A percentile compares a stretch with the other conserved stretches of the same genome.
These are phyloP conservation scores for Tephrocybe sp. DNA, from an alignment of 768 basidiomycete species.

Conservation along the genomic window DNA sequence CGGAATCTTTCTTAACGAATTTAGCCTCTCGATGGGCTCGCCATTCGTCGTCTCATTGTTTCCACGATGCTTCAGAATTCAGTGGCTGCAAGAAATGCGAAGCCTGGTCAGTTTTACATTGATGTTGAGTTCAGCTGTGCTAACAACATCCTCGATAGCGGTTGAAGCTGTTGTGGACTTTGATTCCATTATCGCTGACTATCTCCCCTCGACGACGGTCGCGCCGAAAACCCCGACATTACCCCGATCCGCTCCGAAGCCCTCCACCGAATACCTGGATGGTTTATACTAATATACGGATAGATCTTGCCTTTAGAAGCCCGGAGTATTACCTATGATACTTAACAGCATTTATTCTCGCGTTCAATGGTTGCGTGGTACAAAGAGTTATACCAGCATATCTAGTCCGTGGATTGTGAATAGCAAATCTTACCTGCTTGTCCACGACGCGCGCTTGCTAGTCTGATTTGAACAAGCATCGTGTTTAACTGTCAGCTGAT, in stretches of 20 bases:
- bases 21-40: conserved; percentile 61
- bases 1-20: background rate
- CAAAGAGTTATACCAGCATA: too few species aligned
- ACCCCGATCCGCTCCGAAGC: conserved; percentile 18
- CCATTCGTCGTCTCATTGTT: conserved; percentile 67
- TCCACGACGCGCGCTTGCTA: too few species aligned
- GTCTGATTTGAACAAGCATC: too few species aligned
- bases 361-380: too few species aligned
- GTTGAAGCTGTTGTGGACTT: conserved; percentile 52
- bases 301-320: conserved; percentile 1
- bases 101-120: conserved; percentile 35
- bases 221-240: conserved; percentile 20
- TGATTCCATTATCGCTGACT: conserved; percentile 75
- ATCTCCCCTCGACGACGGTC: conserved; percentile 43
- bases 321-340: background rate
- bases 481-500: too few species aligned
- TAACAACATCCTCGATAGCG: conserved; percentile 28
- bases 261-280: conserved; percentile 37
- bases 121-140: background rate
- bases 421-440: too few species aligned
- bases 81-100: conserved; percentile 44
- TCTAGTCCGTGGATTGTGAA: too few species aligned
- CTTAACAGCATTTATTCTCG: background rate
- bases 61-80: conserved; percentile 57
- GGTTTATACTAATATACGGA: conserved; percentile 35